These are phyloP conservation scores for Euclidium syriacum DNA, from an alignment of 345 rosid species.

Conservation along the genomic window DNA sequence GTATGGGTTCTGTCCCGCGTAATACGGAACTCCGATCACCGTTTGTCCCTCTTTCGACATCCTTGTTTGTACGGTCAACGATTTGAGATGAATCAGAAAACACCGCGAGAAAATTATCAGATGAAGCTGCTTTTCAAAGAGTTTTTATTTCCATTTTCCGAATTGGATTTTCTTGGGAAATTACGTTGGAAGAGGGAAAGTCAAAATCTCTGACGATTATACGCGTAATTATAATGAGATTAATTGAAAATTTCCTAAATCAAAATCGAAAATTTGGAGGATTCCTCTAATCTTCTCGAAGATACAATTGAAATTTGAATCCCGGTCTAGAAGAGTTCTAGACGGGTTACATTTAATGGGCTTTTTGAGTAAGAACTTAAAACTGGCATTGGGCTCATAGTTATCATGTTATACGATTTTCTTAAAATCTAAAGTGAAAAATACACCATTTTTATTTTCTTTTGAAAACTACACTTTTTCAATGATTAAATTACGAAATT, in stretches of 20 bases:
- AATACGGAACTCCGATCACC: constrained; percentile 71
- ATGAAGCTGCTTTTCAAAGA: neutral
- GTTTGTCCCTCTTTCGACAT: constrained; percentile 55
- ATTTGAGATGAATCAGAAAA: neutral
- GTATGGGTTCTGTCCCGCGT: constrained; percentile 54
- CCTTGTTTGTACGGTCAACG: neutral
- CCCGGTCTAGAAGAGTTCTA: neutral
- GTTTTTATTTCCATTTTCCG: neutral
- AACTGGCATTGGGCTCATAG: neutral
- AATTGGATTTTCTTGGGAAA: neutral
- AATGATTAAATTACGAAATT: too few species aligned
- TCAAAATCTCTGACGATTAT: neutral
- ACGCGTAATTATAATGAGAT: neutral
- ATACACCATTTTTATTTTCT: too few species aligned
- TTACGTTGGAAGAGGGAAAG: constrained; percentile 12
- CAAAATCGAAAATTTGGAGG: neutral
- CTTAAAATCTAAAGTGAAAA: too few species aligned
- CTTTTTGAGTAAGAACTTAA: neutral
- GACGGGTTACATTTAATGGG: neutral
- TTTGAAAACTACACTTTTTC: too few species aligned
- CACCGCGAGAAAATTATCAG: neutral
- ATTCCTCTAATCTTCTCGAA: neutral
- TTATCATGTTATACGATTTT: too few species aligned
- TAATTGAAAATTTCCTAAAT: neutral
- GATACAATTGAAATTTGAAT: neutral